Evolutionary conservation across 78 protist genomes (phyloP).

Genomic region (Dictyostelium citrinum): DNA sequence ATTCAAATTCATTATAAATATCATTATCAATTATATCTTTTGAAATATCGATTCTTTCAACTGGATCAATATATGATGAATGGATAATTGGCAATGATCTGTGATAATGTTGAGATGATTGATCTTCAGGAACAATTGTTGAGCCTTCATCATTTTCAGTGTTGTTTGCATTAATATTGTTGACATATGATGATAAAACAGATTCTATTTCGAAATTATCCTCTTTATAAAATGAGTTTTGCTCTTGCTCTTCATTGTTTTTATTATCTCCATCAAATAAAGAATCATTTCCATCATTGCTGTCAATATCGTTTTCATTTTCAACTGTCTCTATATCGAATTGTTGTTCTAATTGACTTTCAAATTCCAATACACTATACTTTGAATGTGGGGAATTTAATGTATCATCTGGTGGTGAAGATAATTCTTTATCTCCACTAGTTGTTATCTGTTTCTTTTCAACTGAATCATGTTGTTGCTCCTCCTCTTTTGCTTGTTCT

Average conservation of each 20-base stretch:
- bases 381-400: slow-evolving; percentile 9
- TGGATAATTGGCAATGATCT: neutral
- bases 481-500: neutral
- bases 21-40: neutral
- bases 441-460: neutral
- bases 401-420: neutral
- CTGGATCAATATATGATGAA: neutral
- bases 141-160: neutral
- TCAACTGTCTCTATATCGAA: neutral
- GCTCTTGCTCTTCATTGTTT: neutral
- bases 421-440: neutral
- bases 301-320: neutral
- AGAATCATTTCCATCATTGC: neutral
- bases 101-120: neutral
- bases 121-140: neutral
- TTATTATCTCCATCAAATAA: neutral
- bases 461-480: neutral
- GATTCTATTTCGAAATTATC: slow-evolving; percentile 8
- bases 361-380: neutral
- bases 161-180: neutral
- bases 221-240: slow-evolving; percentile 4
- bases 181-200: neutral
- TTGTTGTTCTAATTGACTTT: neutral
- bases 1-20: neutral
- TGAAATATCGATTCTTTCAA: slow-evolving; percentile 7